These are phyloP conservation scores for Tricholoma sp. DNA, from an alignment of 768 basidiomycete species.

Conservation along the genomic window DNA sequence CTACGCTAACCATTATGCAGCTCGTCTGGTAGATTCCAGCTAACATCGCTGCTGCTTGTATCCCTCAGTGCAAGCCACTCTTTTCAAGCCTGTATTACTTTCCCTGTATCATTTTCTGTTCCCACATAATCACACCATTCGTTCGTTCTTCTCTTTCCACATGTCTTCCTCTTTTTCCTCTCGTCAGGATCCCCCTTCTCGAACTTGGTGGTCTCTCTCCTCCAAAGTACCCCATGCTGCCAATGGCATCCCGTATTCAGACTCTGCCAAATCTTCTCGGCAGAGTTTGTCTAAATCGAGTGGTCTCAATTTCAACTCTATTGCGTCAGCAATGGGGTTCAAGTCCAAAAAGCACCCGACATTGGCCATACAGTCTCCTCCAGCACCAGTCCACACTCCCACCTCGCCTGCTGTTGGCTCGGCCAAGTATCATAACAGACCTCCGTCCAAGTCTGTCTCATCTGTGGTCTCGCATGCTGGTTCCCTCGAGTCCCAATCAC, in stretches of 20 bases:
- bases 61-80: neutral
- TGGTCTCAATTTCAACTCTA: conserved; percentile 45
- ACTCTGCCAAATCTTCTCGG: conserved; percentile 22
- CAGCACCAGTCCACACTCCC: conserved; percentile 13
- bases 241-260: conserved; percentile 25
- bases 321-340: conserved; percentile 59
- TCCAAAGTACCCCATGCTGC: conserved; percentile 18
- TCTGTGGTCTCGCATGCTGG: conserved; percentile 53
- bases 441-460: conserved; percentile 51
- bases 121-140: neutral
- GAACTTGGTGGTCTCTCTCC: conserved; percentile 44
- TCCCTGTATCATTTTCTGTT: neutral
- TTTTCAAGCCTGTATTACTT: neutral
- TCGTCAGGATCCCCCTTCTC: conserved; percentile 27
- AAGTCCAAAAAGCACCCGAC: conserved; percentile 56
- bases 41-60: too few species aligned
- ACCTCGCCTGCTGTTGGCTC: conserved; percentile 17
- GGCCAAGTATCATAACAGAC: conserved; percentile 27
- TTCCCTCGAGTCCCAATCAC: conserved; percentile 50
- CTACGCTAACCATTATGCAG: neutral
- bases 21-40: neutral
- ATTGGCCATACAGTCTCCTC: conserved; percentile 47
- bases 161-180: conserved; percentile 31
- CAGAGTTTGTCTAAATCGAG: conserved; percentile 13
- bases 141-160: neutral